Evolutionary conservation across 2,329 filamentous ascomycete genomes (phyloP).

Genomic region (Phaeophleospora eucalypticola): DNA sequence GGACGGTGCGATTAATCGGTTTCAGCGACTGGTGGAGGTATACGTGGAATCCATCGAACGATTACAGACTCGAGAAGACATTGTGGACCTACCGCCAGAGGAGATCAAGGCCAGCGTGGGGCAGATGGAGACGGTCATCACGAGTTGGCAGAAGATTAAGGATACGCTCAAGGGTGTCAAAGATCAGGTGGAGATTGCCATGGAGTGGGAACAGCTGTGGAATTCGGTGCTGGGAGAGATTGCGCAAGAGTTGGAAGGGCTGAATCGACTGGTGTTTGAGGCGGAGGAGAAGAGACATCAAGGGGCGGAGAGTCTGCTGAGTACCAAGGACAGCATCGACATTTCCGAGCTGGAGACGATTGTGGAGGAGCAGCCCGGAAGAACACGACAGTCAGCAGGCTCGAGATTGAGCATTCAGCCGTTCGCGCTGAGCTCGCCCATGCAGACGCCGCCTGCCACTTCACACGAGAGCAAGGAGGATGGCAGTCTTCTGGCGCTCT

Average conservation of each 20-base stretch:
- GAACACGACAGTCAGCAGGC: conserved; percentile 27
- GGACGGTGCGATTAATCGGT: conserved; percentile 69
- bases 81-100: conserved; percentile 63
- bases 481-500: conserved; percentile 80
- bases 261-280: conserved; percentile 82
- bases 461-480: conserved; percentile 65
- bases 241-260: conserved; percentile 76
- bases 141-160: conserved; percentile 80
- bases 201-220: conserved; percentile 99
- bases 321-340: conserved; percentile 56
- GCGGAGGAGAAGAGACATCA: conserved; percentile 95
- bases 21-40: conserved; percentile 84
- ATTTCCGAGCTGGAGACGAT: conserved; percentile 90
- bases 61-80: conserved; percentile 74
- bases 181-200: conserved; percentile 87
- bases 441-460: conserved; percentile 51
- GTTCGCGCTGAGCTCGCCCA: conserved; percentile 55
- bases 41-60: conserved; percentile 94
- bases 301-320: conserved; percentile 62
- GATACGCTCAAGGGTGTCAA: conserved; percentile 73
- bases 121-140: conserved; percentile 84
- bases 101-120: conserved; percentile 71
- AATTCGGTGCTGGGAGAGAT: conserved; percentile 90
- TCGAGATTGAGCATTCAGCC: conserved; percentile 63
- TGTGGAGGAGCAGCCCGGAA: conserved; percentile 74